phyloP scores from a whole-genome alignment of 2,329 filamentous ascomycete species.

The Scedosporium aurantiacum region DNA sequence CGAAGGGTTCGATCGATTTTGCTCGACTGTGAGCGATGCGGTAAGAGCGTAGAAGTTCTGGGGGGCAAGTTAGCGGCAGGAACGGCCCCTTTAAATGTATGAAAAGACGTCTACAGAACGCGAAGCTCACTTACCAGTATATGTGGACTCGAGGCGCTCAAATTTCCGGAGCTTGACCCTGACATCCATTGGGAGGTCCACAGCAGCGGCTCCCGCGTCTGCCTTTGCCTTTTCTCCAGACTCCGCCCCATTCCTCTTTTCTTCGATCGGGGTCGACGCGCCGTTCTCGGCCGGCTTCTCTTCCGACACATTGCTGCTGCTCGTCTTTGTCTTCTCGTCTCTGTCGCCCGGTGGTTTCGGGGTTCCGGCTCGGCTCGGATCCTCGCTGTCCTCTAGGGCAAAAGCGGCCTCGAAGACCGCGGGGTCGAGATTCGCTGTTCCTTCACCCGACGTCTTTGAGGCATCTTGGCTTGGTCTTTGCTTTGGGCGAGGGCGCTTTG shows the following conservation, averaged over 20 bases:
- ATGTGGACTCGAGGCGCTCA: slow-evolving; percentile 81
- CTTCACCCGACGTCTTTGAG: slow-evolving; percentile 25
- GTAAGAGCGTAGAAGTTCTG: slow-evolving; percentile 68
- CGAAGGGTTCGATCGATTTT: slow-evolving; percentile 83
- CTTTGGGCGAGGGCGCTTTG: slow-evolving; percentile 23
- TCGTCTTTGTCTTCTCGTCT: slow-evolving; percentile 12
- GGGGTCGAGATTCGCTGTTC: slow-evolving; percentile 57
- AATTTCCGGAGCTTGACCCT: slow-evolving; percentile 67
- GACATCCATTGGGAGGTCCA: slow-evolving; percentile 63
- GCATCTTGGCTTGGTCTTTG: slow-evolving; percentile 20
- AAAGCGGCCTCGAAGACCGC: slow-evolving; percentile 81
- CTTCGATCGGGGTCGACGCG: slow-evolving; percentile 7
- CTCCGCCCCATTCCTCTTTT: slow-evolving; percentile 13
- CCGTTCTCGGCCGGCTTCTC: slow-evolving; percentile 9
- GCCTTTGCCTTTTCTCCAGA: slow-evolving; percentile 7
- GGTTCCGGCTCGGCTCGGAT: slow-evolving; percentile 49
- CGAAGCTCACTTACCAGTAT: slow-evolving; percentile 52
- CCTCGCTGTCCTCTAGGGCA: slow-evolving; percentile 73
- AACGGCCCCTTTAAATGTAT: not conserved
- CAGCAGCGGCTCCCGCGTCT: slow-evolving; percentile 8
- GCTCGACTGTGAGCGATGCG: slow-evolving; percentile 80
- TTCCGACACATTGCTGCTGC: slow-evolving; percentile 12
- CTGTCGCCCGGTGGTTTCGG: slow-evolving; percentile 36
- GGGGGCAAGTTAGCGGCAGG: slow-evolving; percentile 4
- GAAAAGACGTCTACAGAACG: not conserved